Conservation (phyloP, 2,329 filamentous ascomycete genomes). For the Aspergillus quadrilineatus region DNA sequence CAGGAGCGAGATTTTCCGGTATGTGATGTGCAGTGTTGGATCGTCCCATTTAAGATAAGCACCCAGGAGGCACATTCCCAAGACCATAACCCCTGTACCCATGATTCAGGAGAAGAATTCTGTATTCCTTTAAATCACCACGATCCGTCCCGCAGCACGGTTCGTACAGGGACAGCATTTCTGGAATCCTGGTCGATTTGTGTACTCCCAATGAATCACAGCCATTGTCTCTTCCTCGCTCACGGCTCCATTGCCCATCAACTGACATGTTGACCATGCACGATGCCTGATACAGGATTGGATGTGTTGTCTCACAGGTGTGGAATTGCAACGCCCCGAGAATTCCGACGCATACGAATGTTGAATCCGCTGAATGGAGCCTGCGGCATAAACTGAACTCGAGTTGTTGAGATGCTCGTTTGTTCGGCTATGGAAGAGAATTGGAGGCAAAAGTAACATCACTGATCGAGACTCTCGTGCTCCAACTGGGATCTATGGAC, state of each 20-base stretch:
- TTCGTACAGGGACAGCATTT: slow-evolving; percentile 6
- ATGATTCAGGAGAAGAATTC: slow-evolving; percentile 3
- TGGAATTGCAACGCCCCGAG: slow-evolving; percentile 10
- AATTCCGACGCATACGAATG: slow-evolving; percentile 12
- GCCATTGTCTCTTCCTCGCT: background rate
- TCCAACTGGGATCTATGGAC: slow-evolving; percentile 7
- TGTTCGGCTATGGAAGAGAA: background rate
- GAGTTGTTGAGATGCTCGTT: background rate
- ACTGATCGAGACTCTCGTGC: background rate
- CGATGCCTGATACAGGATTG: background rate
- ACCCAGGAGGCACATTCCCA: slow-evolving; percentile 18
- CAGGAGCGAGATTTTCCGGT: slow-evolving; percentile 12
- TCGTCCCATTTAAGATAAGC: slow-evolving; percentile 20
- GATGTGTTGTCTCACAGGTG: background rate
- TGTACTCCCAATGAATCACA: slow-evolving; percentile 2
- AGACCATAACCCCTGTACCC: slow-evolving; percentile 17
- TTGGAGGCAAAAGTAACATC: background rate
- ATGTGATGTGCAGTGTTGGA: slow-evolving; percentile 19
- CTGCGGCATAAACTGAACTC: slow-evolving; percentile 4
- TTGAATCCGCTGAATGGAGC: slow-evolving; percentile 12
- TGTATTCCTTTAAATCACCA: slow-evolving; percentile 8
- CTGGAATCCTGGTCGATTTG: slow-evolving; percentile 8
- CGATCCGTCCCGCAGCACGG: slow-evolving; percentile 10
- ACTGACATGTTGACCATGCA: background rate
- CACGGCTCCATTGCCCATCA: background rate